Conservation (phyloP, 225 moss, liverwort and hornwort species). For the Pseudisothecium myosuroides region DNA sequence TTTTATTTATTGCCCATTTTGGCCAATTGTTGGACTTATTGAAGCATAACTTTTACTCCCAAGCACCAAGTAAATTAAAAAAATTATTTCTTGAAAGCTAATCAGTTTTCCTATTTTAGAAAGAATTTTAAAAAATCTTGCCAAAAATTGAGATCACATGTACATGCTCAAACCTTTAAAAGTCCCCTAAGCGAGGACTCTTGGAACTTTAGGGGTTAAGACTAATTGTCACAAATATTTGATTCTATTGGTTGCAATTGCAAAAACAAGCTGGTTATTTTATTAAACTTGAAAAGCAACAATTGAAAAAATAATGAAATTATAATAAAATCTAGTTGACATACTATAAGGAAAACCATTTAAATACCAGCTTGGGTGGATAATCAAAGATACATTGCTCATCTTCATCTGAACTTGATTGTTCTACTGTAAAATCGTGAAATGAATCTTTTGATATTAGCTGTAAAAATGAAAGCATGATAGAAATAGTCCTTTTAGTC, state of each 20-base stretch:
- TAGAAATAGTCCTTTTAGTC: neutral
- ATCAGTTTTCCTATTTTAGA: neutral
- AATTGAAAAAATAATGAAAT: neutral
- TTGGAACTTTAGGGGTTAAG: neutral
- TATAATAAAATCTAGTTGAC: too few species aligned
- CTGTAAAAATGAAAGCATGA: neutral
- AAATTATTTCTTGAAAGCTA: rapidly evolving
- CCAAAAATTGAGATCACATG: neutral
- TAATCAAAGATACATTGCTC: conserved; percentile 36
- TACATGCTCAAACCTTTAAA: neutral
- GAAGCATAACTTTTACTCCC: rapidly evolving
- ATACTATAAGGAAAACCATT: neutral
- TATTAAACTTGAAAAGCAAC: too few species aligned
- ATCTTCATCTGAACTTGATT: neutral
- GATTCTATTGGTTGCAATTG: neutral
- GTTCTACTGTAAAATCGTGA: neutral
- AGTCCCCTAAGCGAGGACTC: neutral
- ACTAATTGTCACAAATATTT: too few species aligned
- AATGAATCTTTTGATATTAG: conserved; percentile 18
- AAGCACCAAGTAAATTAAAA: neutral
- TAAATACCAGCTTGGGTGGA: neutral
- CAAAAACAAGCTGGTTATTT: neutral
- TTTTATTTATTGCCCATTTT: neutral
- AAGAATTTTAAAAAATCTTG: neutral
- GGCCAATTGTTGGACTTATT: rapidly evolving